A percentile compares a stretch with the other conserved stretches of the same genome.
These are phyloP conservation scores for Helicocarpus griseus DNA, from an alignment of 2,329 filamentous ascomycete genomes.

Conservation along the genomic window DNA sequence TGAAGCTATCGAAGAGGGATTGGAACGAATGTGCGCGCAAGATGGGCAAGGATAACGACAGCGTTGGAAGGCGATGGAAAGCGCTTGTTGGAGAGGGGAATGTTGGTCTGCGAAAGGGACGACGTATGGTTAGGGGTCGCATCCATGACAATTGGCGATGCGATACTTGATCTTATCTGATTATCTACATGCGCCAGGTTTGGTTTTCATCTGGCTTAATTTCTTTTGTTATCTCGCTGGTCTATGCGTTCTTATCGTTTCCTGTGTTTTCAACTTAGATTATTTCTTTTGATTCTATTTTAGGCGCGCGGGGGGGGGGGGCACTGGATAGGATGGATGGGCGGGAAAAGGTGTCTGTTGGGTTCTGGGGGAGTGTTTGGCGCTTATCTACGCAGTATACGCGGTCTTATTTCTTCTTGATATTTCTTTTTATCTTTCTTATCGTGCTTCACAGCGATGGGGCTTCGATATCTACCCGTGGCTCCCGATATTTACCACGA, in stretches of 20 bases:
- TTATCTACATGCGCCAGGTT: no score
- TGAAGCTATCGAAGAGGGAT: slow-evolving; percentile 33
- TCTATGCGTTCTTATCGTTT: background rate
- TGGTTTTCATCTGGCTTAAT: background rate
- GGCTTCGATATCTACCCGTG: no score
- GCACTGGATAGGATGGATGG: background rate
- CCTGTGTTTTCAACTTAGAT: no score
- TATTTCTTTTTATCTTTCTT: no score
- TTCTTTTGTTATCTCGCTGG: background rate
- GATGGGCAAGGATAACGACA: slow-evolving; percentile 33
- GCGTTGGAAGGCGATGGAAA: slow-evolving; percentile 34
- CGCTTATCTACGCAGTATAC: no score
- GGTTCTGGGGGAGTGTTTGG: no score
- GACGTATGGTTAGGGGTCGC: slow-evolving; percentile 18
- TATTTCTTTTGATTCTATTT: no score
- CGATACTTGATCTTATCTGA: background rate
- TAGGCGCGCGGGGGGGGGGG: no score
- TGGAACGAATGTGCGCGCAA: slow-evolving; percentile 37
- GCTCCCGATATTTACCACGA: no score
- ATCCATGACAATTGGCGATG: slow-evolving; percentile 21
- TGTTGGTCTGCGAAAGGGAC: slow-evolving; percentile 29
- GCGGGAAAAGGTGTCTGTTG: no score
- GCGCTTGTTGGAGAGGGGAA: slow-evolving; percentile 35
- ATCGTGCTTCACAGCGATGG: no score
- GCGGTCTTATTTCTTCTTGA: no score